Conservation (phyloP, 2,329 filamentous ascomycete genomes). For the Salinomyces thailandicus region DNA sequence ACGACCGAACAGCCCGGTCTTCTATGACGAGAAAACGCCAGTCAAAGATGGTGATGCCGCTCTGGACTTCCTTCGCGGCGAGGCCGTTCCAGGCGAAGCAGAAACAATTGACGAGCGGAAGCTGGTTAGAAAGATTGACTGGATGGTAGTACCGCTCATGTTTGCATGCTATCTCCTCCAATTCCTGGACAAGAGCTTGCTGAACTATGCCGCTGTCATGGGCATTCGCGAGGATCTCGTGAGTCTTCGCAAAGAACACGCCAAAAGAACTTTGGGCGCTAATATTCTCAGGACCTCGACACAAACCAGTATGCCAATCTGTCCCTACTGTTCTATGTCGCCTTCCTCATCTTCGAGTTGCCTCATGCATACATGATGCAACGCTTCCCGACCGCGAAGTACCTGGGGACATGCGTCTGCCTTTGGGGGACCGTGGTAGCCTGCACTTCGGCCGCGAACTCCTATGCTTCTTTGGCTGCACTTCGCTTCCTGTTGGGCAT, state of each 20-base stretch:
- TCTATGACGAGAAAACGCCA: not conserved
- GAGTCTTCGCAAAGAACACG: too few species aligned
- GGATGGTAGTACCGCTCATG: constrained; percentile 33
- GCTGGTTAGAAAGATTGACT: constrained; percentile 29
- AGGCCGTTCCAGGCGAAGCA: not conserved
- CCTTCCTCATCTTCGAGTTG: constrained; percentile 23
- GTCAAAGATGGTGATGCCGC: not conserved
- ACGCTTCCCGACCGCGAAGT: constrained; percentile 41
- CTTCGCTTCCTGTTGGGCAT: constrained; percentile 40
- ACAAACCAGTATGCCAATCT: constrained; percentile 15
- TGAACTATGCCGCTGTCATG: constrained; percentile 25
- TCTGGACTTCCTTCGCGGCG: not conserved
- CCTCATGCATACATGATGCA: constrained; percentile 39
- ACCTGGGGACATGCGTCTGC: constrained; percentile 30
- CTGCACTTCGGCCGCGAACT: constrained; percentile 46
- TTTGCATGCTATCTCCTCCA: constrained; percentile 30
- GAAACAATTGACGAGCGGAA: constrained; percentile 13
- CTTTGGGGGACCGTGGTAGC: constrained; percentile 27
- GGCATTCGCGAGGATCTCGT: constrained; percentile 24
- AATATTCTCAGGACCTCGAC: constrained; percentile 11
- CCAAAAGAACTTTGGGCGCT: too few species aligned
- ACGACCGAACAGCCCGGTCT: not conserved
- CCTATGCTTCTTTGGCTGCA: constrained; percentile 8
- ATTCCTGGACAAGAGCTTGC: constrained; percentile 31
- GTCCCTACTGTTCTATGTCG: constrained; percentile 17